A percentile compares a stretch with the other conserved stretches of the same genome.
Evolutionary conservation across 176 grass and related monocot species (phyloP).

Genomic region (Eleusine indica): DNA sequence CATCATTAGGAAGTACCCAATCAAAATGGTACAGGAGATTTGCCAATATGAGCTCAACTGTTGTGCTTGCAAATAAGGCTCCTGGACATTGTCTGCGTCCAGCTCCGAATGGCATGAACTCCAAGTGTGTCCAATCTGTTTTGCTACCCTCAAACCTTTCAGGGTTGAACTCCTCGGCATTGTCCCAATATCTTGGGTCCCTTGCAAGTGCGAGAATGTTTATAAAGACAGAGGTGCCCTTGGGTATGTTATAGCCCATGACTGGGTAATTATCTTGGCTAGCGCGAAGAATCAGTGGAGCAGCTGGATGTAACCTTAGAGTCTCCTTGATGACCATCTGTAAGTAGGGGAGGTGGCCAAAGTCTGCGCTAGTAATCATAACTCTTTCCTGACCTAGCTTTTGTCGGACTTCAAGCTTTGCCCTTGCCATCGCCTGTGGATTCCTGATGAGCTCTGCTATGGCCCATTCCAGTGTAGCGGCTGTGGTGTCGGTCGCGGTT

Average conservation of each 20-base stretch:
- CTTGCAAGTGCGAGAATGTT: slow-evolving; percentile 38
- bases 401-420: slow-evolving; percentile 10
- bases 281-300: slow-evolving; percentile 27
- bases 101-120: slow-evolving; percentile 33
- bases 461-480: slow-evolving; percentile 31
- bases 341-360: slow-evolving; percentile 4
- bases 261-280: slow-evolving; percentile 19
- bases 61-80: slow-evolving; percentile 8
- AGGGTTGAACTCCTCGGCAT: slow-evolving; percentile 35
- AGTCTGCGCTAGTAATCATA: not conserved
- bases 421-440: slow-evolving; percentile 3
- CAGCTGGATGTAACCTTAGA: slow-evolving; percentile 39
- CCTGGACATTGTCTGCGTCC: slow-evolving; percentile 42
- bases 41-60: slow-evolving; percentile 10
- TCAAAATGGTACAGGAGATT: slow-evolving; percentile 36
- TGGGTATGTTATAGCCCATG: slow-evolving; percentile 48
- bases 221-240: slow-evolving; percentile 5
- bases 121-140: slow-evolving; percentile 5
- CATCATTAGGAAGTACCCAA: slow-evolving; percentile 28
- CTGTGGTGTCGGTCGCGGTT: slow-evolving; percentile 31
- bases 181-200: slow-evolving; percentile 46
- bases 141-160: slow-evolving; percentile 31
- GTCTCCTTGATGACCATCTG: slow-evolving; percentile 47
- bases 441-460: slow-evolving; percentile 41
- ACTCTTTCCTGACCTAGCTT: not conserved